phyloP scores from a whole-genome alignment of 129 eudicot genomes.

The Chrysanthemum makinoi region DNA sequence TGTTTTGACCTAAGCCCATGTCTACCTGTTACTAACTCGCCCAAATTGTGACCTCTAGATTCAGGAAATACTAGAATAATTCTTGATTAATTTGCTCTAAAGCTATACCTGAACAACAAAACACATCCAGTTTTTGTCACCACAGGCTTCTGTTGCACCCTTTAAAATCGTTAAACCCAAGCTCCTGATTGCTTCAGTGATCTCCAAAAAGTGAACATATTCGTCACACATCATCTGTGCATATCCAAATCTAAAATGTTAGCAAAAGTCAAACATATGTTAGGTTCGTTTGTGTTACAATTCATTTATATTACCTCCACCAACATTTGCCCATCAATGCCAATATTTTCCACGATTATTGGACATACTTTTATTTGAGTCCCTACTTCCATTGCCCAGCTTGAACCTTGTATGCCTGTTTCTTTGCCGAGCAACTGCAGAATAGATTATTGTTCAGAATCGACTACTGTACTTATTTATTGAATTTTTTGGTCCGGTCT shows the following conservation, averaged over 20 bases:
- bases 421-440: slow-evolving; percentile 60
- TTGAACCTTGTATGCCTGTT: slow-evolving; percentile 50
- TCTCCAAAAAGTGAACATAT: slow-evolving; percentile 57
- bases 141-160: slow-evolving; percentile 68
- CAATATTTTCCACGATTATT: slow-evolving; percentile 72
- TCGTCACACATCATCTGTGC: slow-evolving; percentile 76
- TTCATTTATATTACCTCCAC: slow-evolving; percentile 54
- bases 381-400: slow-evolving; percentile 99
- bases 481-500: background rate
- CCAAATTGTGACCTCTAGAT: too few relatives aligned
- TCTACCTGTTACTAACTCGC: background rate
- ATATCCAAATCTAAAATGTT: slow-evolving; percentile 14
- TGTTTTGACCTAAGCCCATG: background rate
- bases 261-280: background rate
- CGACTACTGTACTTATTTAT: background rate
- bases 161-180: slow-evolving; percentile 76
- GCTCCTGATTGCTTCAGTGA: slow-evolving; percentile 70
- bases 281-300: slow-evolving; percentile 7
- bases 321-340: slow-evolving; percentile 72
- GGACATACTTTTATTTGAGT: slow-evolving; percentile 60
- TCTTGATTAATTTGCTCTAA: too few relatives aligned
- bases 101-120: slow-evolving; percentile 78
- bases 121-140: slow-evolving; percentile 75
- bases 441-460: background rate
- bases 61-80: background rate